Conservation (phyloP, 768 basidiomycete genomes). For the Mycena capillaripes region DNA sequence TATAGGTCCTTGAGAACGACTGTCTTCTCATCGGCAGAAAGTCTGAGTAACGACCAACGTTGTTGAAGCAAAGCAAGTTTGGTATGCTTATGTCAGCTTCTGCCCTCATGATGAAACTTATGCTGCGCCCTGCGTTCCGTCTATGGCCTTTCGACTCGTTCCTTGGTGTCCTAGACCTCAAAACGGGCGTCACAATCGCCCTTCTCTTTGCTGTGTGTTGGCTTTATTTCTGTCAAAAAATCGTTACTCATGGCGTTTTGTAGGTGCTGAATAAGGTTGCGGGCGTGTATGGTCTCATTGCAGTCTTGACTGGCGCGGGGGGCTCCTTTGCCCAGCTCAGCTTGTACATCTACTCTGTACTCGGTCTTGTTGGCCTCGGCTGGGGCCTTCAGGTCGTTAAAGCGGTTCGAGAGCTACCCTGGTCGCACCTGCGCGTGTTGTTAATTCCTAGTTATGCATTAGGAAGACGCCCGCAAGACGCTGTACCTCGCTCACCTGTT, state of each 20-base stretch:
- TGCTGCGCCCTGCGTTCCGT: constrained; percentile 53
- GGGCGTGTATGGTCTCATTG: constrained; percentile 96
- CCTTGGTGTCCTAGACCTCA: constrained; percentile 90
- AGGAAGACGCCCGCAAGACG: constrained; percentile 92
- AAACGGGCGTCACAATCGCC: constrained; percentile 91
- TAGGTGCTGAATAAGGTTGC: constrained; percentile 97
- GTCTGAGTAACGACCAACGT: too few relatives aligned
- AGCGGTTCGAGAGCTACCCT: constrained; percentile 65
- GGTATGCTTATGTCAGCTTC: neutral
- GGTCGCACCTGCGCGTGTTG: constrained; percentile 19
- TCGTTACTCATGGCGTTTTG: constrained; percentile 33
- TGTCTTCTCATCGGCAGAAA: too few relatives aligned
- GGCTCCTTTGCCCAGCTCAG: constrained; percentile 94
- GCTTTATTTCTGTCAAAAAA: constrained; percentile 9
- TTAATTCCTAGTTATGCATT: constrained; percentile 33
- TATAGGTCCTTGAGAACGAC: too few relatives aligned
- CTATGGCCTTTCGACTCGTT: constrained; percentile 84
- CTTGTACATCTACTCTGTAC: constrained; percentile 93
- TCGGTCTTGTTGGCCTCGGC: constrained; percentile 81
- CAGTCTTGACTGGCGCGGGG: constrained; percentile 90
- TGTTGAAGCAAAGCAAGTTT: neutral
- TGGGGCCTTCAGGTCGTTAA: constrained; percentile 93
- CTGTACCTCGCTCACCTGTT: constrained; percentile 94
- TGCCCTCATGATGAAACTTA: constrained; percentile 17
- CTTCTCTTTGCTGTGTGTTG: constrained; percentile 88